These are phyloP conservation scores for Vishniacozyma victoriae DNA, from an alignment of 768 basidiomycete species.

Conservation along the genomic window DNA sequence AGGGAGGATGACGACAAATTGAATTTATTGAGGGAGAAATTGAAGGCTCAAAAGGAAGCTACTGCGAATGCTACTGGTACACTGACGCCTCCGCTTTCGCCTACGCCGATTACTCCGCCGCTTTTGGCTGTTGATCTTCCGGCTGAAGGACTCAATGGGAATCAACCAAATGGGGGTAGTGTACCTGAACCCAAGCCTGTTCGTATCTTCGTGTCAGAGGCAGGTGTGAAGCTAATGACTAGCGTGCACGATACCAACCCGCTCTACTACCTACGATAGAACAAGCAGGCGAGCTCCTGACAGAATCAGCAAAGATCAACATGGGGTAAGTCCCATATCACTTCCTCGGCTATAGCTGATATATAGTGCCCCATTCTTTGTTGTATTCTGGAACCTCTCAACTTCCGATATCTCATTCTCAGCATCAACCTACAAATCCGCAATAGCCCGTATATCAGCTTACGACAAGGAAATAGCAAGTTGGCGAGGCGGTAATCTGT, in stretches of 20 bases:
- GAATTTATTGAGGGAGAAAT: too few species aligned
- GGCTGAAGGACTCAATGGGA: constrained; percentile 9
- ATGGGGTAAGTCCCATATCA: constrained; percentile 9
- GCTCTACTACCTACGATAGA: constrained; percentile 68
- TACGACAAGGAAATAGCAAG: constrained; percentile 24
- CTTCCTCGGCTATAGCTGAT: neutral
- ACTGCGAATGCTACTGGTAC: constrained; percentile 7
- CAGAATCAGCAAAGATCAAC: constrained; percentile 57
- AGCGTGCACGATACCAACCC: constrained; percentile 61
- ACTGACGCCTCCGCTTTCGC: constrained; percentile 3
- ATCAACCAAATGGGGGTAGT: neutral
- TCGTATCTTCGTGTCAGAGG: too few species aligned
- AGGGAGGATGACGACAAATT: too few species aligned
- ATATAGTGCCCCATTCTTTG: constrained; percentile 77
- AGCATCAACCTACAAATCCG: constrained; percentile 68
- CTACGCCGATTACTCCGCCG: constrained; percentile 4
- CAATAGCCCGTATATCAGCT: constrained; percentile 52
- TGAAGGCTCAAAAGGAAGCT: constrained; percentile 19
- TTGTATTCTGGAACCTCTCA: constrained; percentile 95
- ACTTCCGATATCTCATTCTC: constrained; percentile 84
- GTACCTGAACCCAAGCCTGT: constrained; percentile 2
- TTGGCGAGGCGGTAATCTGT: constrained; percentile 20
- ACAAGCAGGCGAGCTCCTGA: constrained; percentile 66
- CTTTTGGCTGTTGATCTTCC: constrained; percentile 10
- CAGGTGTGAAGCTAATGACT: too few species aligned